A percentile compares a stretch with the other conserved stretches of the same genome.
phyloP scores from a whole-genome alignment of 306 rosid genomes.

The Sphenostylis stenocarpa region DNA sequence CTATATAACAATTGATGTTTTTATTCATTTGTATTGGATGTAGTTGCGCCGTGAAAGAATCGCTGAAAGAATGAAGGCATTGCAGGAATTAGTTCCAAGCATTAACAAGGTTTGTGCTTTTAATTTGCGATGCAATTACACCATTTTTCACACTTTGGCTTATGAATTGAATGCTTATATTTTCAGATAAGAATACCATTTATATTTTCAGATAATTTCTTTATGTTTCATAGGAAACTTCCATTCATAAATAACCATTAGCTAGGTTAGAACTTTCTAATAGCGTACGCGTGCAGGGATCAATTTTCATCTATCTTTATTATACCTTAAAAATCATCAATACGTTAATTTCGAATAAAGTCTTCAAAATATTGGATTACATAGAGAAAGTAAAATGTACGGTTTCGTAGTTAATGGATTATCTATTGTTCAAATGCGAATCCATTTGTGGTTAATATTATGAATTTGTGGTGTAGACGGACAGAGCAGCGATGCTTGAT shows the following conservation, averaged over 20 bases:
- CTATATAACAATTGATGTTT: background rate
- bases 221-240: background rate
- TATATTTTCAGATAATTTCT: background rate
- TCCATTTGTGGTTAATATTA: slow-evolving; percentile 8
- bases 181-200: background rate
- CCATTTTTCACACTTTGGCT: background rate
- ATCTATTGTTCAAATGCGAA: background rate
- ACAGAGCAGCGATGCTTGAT: slow-evolving; percentile 95
- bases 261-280: background rate
- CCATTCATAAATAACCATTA: background rate
- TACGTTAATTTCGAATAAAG: background rate
- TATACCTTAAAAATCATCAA: background rate
- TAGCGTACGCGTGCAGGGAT: background rate
- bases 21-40: slow-evolving; percentile 28
- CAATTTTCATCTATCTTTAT: background rate
- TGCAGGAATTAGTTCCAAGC: slow-evolving; percentile 96
- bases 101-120: slow-evolving; percentile 75
- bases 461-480: slow-evolving; percentile 62
- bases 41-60: slow-evolving; percentile 98
- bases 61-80: slow-evolving; percentile 98
- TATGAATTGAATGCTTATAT: background rate
- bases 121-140: background rate
- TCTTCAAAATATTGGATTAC: background rate
- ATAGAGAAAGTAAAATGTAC: background rate
- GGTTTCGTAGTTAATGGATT: background rate